Percentiles rank a stretch among this genome's conserved stretches.
phyloP scores from a whole-genome alignment of 352 stramenopile species.

The Phytophthora syringae region DNA sequence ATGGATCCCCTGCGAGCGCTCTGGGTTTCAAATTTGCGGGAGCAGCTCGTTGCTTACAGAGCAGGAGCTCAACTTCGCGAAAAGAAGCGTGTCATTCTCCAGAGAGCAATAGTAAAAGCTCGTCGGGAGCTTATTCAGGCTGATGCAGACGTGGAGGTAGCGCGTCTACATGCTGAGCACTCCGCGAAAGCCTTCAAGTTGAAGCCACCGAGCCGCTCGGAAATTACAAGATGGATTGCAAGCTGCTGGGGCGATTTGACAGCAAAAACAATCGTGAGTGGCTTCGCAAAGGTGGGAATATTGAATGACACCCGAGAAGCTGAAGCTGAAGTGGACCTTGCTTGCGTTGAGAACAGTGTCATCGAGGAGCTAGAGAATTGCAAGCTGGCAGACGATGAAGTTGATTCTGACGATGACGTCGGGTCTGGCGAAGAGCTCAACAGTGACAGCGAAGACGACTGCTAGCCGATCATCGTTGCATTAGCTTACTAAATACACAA shows the following conservation, averaged over 20 bases:
- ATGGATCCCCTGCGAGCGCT: not conserved
- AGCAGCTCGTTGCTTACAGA: not conserved
- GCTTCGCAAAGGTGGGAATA: not conserved
- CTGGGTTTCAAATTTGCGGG: not conserved
- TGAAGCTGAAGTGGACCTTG: too few relatives aligned
- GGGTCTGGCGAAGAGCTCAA: too few relatives aligned
- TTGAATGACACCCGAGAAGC: not conserved
- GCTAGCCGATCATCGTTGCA: too few relatives aligned
- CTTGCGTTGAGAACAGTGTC: too few relatives aligned
- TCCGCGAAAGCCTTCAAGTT: not conserved
- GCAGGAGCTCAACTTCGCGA: not conserved
- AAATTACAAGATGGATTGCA: not conserved
- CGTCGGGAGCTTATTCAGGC: not conserved
- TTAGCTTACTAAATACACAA: too few relatives aligned
- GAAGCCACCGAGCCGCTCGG: not conserved
- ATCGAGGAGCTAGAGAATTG: too few relatives aligned
- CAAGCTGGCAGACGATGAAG: too few relatives aligned
- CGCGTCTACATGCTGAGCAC: not conserved
- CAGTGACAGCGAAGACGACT: too few relatives aligned
- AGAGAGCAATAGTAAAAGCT: not conserved
- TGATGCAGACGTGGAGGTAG: not conserved
- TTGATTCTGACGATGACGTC: too few relatives aligned
- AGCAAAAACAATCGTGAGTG: not conserved
- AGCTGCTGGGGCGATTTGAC: constrained; percentile 1
- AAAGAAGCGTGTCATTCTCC: not conserved